These are phyloP conservation scores for Botryosphaeria dothidea DNA, from an alignment of 2,329 filamentous ascomycete species.

Conservation along the genomic window DNA sequence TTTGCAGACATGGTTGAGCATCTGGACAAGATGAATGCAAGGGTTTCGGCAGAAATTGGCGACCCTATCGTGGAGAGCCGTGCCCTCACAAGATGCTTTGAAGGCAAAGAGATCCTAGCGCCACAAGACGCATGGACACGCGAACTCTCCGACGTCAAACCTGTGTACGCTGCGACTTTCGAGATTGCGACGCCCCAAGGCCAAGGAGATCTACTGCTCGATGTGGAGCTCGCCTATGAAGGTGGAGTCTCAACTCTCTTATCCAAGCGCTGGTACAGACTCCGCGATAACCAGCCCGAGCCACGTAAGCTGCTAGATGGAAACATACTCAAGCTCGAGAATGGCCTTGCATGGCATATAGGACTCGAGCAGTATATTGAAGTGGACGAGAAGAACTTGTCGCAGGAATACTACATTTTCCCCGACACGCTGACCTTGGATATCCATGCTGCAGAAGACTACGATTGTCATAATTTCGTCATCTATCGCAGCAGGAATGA, in stretches of 20 bases:
- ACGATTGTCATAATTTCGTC: not conserved
- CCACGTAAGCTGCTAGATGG: not conserved
- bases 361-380: not conserved
- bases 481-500: not conserved
- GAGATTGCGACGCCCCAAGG: not conserved
- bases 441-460: not conserved
- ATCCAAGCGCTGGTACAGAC: not conserved
- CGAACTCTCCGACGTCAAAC: not conserved
- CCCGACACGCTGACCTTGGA: not conserved
- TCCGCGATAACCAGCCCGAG: not conserved
- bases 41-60: not conserved
- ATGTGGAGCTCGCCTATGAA: not conserved
- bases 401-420: not conserved
- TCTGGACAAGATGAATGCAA: not conserved
- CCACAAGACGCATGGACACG: not conserved
- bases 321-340: not conserved
- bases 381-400: not conserved
- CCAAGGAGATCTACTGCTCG: not conserved
- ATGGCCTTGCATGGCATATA: constrained; percentile 16
- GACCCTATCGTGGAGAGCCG: not conserved
- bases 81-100: not conserved
- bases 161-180: constrained; percentile 11
- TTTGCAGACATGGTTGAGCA: constrained; percentile 4
- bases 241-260: not conserved
- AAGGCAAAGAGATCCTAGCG: not conserved